phyloP scores from a whole-genome alignment of 1,139 yeast genomes.

The Oligophagozyma castellii region DNA sequence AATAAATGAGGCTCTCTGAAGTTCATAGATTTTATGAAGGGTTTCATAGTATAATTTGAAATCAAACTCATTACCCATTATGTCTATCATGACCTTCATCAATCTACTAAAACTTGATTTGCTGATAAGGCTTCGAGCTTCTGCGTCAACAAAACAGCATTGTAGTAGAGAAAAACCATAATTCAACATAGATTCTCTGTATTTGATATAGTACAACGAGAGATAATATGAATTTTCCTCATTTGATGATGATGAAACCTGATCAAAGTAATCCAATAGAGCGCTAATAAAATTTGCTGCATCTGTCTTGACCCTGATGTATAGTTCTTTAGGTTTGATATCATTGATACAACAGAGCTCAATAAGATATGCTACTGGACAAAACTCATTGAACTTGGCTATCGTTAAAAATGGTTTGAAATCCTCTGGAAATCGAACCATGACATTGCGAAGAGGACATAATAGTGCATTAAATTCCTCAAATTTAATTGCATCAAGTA shows the following conservation, averaged over 20 bases:
- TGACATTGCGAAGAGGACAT: slow-evolving; percentile 7
- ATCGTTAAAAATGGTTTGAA: slow-evolving; percentile 20
- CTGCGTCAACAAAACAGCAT: no score
- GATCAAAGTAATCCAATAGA: slow-evolving; percentile 7
- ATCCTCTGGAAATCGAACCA: slow-evolving; percentile 18
- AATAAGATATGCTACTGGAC: slow-evolving; percentile 18
- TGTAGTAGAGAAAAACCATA: slow-evolving; percentile 8
- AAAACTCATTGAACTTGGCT: slow-evolving; percentile 15
- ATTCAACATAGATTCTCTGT: slow-evolving; percentile 16
- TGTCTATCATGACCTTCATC: slow-evolving; percentile 6
- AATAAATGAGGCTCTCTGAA: slow-evolving; percentile 8
- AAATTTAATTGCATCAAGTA: neutral
- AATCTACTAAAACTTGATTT: neutral
- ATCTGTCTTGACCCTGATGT: slow-evolving; percentile 5
- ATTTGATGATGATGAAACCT: slow-evolving; percentile 5
- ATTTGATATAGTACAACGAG: slow-evolving; percentile 20
- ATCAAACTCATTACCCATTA: slow-evolving; percentile 21
- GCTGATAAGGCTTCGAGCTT: slow-evolving; percentile 1
- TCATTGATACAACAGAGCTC: slow-evolving; percentile 24
- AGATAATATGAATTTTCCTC: slow-evolving; percentile 1
- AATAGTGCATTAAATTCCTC: neutral
- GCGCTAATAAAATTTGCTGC: slow-evolving; percentile 7
- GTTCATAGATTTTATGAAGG: slow-evolving; percentile 8
- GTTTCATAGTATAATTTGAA: slow-evolving; percentile 13
- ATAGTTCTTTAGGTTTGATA: slow-evolving; percentile 8